These are phyloP conservation scores for Plasmodium ovale DNA, from an alignment of 169 alveolate species.

Conservation along the genomic window DNA sequence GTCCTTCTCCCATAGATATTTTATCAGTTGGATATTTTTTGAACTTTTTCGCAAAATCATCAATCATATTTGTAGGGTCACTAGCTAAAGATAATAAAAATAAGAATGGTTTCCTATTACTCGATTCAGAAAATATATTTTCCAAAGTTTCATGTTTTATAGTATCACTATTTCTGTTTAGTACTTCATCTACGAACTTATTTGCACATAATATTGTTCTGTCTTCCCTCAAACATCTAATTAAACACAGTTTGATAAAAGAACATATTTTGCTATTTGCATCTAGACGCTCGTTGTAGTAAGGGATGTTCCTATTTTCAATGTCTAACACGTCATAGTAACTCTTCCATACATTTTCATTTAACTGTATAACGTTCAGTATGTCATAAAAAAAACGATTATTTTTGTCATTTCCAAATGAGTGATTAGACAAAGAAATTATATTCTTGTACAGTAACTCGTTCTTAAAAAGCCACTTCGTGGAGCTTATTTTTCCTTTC, in stretches of 20 bases:
- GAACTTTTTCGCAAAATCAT: conserved; percentile 95
- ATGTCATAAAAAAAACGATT: conserved; percentile 93
- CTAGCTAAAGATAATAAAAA: conserved; percentile 95
- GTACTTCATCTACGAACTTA: conserved; percentile 88
- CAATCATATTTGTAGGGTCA: conserved; percentile 95
- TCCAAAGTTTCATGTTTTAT: conserved; percentile 94
- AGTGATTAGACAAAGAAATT: conserved; percentile 92
- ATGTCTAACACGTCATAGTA: conserved; percentile 95
- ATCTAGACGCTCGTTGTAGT: conserved; percentile 91
- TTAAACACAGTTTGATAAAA: conserved; percentile 92
- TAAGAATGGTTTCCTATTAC: conserved; percentile 91
- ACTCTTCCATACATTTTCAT: conserved; percentile 90
- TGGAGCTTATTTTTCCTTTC: conserved; percentile 90
- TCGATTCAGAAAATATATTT: conserved; percentile 90
- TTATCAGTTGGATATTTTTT: conserved; percentile 93
- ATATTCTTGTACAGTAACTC: conserved; percentile 93
- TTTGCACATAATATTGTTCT: conserved; percentile 93
- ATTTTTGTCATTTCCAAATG: conserved; percentile 93
- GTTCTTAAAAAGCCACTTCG: conserved; percentile 88
- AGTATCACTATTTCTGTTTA: conserved; percentile 90
- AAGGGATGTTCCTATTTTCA: conserved; percentile 94
- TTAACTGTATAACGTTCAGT: conserved; percentile 90
- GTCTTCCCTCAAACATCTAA: conserved; percentile 95
- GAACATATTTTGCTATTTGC: conserved; percentile 92
- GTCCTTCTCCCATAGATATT: conserved; percentile 98